Base-by-base conservation (phyloP, 2,329 filamentous ascomycete genomes). In the Thermomyces lanuginosus region DNA sequence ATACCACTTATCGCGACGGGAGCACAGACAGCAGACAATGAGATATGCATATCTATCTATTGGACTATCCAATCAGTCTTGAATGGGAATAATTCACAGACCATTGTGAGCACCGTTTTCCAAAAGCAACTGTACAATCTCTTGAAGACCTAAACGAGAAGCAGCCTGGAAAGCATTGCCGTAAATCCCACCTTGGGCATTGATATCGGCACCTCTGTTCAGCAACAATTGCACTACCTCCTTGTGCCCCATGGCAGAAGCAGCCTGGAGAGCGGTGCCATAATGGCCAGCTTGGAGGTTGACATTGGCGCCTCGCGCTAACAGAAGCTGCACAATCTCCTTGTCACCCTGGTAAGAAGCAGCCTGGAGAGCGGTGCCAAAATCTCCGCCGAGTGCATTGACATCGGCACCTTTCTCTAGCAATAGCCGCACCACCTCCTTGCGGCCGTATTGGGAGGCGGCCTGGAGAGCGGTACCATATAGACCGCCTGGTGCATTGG, bases 251-350 rank as follows among this genome's bases (percentile, higher is more conserved):
- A 7, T 10, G 8, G 7, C 10, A 8, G 18, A 7, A 20, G 18
- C 18, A 7, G 18, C 18, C 18, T 10, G 18, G 8, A 20, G 10
- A 8, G 18, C 18, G 10, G 18, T 20, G 18, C 18, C 18, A 20
- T 20, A 20, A 8, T 10, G 18, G 7, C 18, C 18, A 7, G 8
- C 18, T 8, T 10, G 7, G 18, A 10, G 8, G 10, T 20, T 31
- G 15, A 22, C 31, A 33, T 29, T 37, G 32, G 22, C 12, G 10
- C 11, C 5, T 6, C n/a, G 13, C 10, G n/a, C 5, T 11, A 24
- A 15, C 15, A 5, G 23, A 10, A 25, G 13, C 15, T 13, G 11
- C 5, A 25, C 6, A 5, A 16, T 7, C 11, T 5, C 13, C 34
- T 30, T 34, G 18, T 31, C 26, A 23, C 23, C 14, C 17, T n/a